Evolutionary conservation across 345 rosid genomes (phyloP), one percentile per base, ranked within the genome.

Genomic region (Erysimum cheiranthoides): DNA sequence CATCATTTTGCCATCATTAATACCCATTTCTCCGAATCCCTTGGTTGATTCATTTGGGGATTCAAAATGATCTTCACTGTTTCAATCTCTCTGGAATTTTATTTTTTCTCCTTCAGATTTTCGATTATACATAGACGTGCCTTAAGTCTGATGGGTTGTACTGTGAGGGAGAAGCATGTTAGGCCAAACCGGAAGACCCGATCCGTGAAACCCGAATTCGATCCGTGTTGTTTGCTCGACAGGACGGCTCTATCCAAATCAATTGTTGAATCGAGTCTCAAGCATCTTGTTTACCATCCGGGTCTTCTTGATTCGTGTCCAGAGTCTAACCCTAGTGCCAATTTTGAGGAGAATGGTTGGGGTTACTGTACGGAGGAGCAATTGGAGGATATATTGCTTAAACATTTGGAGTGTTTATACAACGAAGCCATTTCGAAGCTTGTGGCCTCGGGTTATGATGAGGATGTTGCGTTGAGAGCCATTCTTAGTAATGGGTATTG

Each of bases 361-460:
- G 93, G 96, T 64, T 91, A 88, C 77, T 91, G 94, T 28, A 91
- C 96, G 2, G 98, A 88, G 79, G 96, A 90, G 72, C 93, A 94
- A 52, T 78, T 94, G 49, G 95, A 94, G 83, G 92, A 89, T 40
- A 82, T 90, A 21, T 49, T 94, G 73, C 78, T 90, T 78, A 84
- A 82, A 73, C 86, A 85, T 52, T 66, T 94, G 65, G 92, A 90
- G 62, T 73, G 75, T 64, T 63, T 87, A 28, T 94, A 91, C 73
- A 83, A 76, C 4, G 93, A 94, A 74, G 93, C 93, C 1, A 64
- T 94, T 42, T 73, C 88, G 16, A 86, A 89, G 88, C 94, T 94
- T 61, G 81, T 86, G 63, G 77, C 73, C 0, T 73, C 87, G 71
- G 97, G 96, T 32, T 89, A 92, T 35, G 92, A 82, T 49, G 92